Evolutionary conservation across 2,329 filamentous ascomycete species (phyloP).

Genomic region (Beauveria australis): DNA sequence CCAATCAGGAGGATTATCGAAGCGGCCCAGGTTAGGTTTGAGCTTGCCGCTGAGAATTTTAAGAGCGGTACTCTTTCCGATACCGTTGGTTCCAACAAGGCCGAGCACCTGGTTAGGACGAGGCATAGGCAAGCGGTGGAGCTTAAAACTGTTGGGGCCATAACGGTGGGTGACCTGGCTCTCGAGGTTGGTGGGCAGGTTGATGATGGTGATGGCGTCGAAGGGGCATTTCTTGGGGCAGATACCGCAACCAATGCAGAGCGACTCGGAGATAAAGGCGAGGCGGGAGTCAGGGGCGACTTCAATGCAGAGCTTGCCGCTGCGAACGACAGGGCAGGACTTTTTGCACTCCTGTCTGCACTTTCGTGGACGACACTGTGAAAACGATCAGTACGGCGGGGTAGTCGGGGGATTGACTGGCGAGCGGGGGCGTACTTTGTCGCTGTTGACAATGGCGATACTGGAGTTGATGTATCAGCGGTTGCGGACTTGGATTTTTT

Average conservation of each 20-base stretch:
- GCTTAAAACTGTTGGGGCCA: constrained; percentile 99
- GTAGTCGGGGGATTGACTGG: constrained; percentile 16
- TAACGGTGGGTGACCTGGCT: constrained; percentile 97
- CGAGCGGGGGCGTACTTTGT: constrained; percentile 63
- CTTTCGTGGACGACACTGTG: constrained; percentile 49
- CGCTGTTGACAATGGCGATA: constrained; percentile 97
- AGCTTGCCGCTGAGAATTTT: constrained; percentile 98
- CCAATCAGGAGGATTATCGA: constrained; percentile 97
- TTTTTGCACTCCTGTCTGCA: constrained; percentile 99
- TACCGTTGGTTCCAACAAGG: constrained; percentile 98
- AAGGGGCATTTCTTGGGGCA: constrained; percentile 99
- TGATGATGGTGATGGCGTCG: constrained; percentile 99
- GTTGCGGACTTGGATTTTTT: background rate
- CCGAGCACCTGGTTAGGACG: constrained; percentile 91
- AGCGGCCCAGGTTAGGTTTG: constrained; percentile 93
- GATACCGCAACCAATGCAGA: constrained; percentile 98
- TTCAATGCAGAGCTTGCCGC: constrained; percentile 96
- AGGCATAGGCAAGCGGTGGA: constrained; percentile 92
- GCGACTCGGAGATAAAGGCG: constrained; percentile 92
- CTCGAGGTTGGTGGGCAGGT: constrained; percentile 97
- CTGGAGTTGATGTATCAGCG: constrained; percentile 35
- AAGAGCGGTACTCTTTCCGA: constrained; percentile 98
- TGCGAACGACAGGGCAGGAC: constrained; percentile 92
- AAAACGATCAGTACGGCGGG: constrained; percentile 13
- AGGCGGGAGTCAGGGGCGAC: constrained; percentile 82